Evolutionary conservation across 176 grass and related monocot species (phyloP).

Genomic region (Poa pratensis): DNA sequence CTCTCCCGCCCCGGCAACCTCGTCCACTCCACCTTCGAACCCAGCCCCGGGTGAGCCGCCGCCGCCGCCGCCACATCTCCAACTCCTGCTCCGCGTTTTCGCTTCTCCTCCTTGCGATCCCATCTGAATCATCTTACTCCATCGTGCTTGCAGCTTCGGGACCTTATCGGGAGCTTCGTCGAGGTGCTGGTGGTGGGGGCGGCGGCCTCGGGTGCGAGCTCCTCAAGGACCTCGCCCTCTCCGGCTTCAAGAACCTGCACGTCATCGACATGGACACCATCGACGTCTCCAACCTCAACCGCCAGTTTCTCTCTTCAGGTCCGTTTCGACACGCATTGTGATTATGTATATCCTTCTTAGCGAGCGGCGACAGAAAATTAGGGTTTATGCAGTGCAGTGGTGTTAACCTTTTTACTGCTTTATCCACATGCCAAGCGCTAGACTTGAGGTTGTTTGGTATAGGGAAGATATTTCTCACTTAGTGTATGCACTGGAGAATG

Average conservation of each 20-base stretch:
- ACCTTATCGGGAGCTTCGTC: conserved; percentile 67
- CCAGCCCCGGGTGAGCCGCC: conserved; percentile 67
- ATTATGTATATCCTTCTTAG: background rate
- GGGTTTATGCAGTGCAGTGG: conserved; percentile 6
- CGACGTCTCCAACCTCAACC: conserved; percentile 95
- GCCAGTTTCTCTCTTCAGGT: conserved; percentile 99
- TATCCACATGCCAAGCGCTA: conserved; percentile 15
- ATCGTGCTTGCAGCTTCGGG: conserved; percentile 64
- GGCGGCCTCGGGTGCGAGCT: conserved; percentile 90
- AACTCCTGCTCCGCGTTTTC: background rate
- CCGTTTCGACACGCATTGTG: background rate
- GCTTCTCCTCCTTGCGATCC: background rate
- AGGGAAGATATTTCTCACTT: background rate
- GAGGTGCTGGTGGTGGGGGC: conserved; percentile 91
- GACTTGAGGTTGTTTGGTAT: background rate
- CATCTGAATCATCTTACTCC: background rate
- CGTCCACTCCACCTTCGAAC: conserved; percentile 62
- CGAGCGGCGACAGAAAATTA: background rate
- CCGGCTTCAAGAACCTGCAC: conserved; percentile 90
- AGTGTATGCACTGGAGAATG: background rate
- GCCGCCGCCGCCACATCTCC: conserved; percentile 24
- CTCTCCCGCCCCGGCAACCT: conserved; percentile 83
- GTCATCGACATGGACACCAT: conserved; percentile 99
- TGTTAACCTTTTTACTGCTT: background rate
- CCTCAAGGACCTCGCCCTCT: conserved; percentile 95